Evolutionary conservation across 2,329 filamentous ascomycete genomes (phyloP).

Genomic region (Cryphonectria japonica): DNA sequence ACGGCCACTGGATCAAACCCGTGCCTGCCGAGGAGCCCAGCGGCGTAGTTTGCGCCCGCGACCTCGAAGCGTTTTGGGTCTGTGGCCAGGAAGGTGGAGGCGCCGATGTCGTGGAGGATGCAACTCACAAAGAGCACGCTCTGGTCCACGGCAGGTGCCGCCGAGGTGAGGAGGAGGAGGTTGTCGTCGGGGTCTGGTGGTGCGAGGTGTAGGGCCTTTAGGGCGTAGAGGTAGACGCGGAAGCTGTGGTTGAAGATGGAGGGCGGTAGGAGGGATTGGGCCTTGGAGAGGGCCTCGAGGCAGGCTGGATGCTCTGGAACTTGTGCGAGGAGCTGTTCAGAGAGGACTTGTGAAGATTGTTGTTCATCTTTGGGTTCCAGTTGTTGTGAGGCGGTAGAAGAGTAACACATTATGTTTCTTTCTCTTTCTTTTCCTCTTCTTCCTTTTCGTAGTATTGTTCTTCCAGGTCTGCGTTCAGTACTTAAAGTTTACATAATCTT

Average conservation of each 20-base stretch:
- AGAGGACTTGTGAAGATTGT: background rate
- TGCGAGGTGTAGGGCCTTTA: slow-evolving; percentile 23
- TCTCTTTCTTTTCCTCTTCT: background rate
- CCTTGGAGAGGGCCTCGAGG: slow-evolving; percentile 32
- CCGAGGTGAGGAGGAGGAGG: background rate
- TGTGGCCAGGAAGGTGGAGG: slow-evolving; percentile 37
- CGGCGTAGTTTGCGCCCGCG: slow-evolving; percentile 36
- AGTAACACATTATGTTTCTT: background rate
- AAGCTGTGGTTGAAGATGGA: slow-evolving; percentile 36
- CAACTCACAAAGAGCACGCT: slow-evolving; percentile 41
- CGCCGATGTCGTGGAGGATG: slow-evolving; percentile 43
- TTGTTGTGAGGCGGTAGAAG: background rate
- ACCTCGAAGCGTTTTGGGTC: slow-evolving; percentile 42
- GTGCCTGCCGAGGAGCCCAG: slow-evolving; percentile 35
- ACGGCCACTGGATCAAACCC: slow-evolving; percentile 33
- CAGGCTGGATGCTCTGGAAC: slow-evolving; percentile 34
- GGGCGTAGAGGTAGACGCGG: slow-evolving; percentile 34
- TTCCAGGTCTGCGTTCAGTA: too few relatives aligned
- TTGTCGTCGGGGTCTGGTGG: background rate
- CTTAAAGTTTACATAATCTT: background rate
- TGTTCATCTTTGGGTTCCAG: background rate
- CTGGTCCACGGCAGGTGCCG: slow-evolving; percentile 7
- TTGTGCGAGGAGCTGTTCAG: slow-evolving; percentile 25
- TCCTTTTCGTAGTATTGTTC: background rate
- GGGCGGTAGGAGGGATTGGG: slow-evolving; percentile 31